These are phyloP conservation scores for Hypoxylon sp. DNA, from an alignment of 2,329 filamentous ascomycete species.

Conservation along the genomic window DNA sequence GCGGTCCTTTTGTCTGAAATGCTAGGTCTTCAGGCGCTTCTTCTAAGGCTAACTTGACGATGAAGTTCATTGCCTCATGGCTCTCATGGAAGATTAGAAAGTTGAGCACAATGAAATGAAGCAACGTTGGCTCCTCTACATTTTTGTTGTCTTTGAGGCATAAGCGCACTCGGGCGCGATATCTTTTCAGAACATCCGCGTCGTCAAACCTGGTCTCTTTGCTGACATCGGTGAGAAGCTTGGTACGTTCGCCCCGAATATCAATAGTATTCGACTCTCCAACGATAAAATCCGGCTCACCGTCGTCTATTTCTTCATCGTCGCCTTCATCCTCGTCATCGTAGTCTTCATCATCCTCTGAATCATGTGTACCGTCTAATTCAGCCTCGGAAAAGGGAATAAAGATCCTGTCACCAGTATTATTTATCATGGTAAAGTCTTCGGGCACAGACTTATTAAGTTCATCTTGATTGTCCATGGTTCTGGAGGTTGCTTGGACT, in stretches of 20 bases:
- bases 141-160: conserved; percentile 32
- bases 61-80: conserved; percentile 31
- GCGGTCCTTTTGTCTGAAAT: conserved; percentile 27
- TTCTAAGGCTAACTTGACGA: conserved; percentile 25
- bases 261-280: conserved; percentile 21
- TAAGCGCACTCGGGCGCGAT: conserved; percentile 31
- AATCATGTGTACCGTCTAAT: conserved; percentile 12
- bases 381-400: conserved; percentile 21
- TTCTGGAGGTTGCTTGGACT: neutral
- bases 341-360: conserved; percentile 13
- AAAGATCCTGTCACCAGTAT: conserved; percentile 13
- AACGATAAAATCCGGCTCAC: conserved; percentile 24
- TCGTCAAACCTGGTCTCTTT: conserved; percentile 23
- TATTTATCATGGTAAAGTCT: conserved; percentile 27
- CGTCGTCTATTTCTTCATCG: conserved; percentile 20
- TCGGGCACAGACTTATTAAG: conserved; percentile 12
- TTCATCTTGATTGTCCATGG: conserved; percentile 10
- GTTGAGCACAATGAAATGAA: conserved; percentile 30
- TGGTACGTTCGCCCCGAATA: conserved; percentile 29
- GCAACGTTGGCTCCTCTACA: conserved; percentile 27
- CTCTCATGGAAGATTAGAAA: conserved; percentile 30
- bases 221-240: conserved; percentile 30
- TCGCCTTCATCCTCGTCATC: conserved; percentile 25
- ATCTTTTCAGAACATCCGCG: conserved; percentile 16
- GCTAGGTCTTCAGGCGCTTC: conserved; percentile 28